phyloP scores from a whole-genome alignment of 2,329 filamentous ascomycete species.

The Pestalotiopsis fici region DNA sequence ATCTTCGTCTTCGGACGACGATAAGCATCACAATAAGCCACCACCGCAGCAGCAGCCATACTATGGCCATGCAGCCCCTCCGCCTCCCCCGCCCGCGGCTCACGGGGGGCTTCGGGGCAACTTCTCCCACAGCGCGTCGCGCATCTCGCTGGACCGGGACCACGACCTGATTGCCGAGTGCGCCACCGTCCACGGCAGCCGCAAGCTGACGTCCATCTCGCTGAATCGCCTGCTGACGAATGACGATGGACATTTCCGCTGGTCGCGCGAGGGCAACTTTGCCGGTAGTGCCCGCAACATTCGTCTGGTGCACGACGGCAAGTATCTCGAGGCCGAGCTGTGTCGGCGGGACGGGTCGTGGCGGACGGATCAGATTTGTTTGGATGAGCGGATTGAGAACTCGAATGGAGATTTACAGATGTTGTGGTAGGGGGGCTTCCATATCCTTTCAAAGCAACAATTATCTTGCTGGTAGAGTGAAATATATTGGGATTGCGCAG shows the following conservation, averaged over 20 bases:
- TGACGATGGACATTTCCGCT: slow-evolving; percentile 15
- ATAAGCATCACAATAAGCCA: not conserved
- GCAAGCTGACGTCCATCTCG: slow-evolving; percentile 16
- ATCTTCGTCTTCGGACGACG: slow-evolving; percentile 2
- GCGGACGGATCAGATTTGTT: slow-evolving; percentile 5
- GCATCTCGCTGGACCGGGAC: slow-evolving; percentile 15
- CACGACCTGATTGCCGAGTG: slow-evolving; percentile 19
- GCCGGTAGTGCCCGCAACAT: slow-evolving; percentile 15
- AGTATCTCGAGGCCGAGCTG: slow-evolving; percentile 12
- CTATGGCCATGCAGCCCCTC: not conserved
- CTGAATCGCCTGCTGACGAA: slow-evolving; percentile 18
- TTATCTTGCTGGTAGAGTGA: not conserved
- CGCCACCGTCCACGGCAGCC: slow-evolving; percentile 11
- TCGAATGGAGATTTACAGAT: slow-evolving; percentile 9
- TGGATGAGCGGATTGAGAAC: slow-evolving; percentile 13
- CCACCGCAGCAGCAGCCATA: not conserved
- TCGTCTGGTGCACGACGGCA: slow-evolving; percentile 13
- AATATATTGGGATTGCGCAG: not conserved
- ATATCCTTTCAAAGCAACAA: not conserved
- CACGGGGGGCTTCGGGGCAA: slow-evolving; percentile 10
- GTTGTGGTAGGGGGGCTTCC: not conserved
- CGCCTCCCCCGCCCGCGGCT: not conserved
- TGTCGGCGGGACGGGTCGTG: slow-evolving; percentile 5
- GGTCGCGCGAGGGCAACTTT: slow-evolving; percentile 16
- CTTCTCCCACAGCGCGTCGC: slow-evolving; percentile 13